Base-by-base conservation (phyloP, 208 protist species). In the Leishmania arabica region DNA sequence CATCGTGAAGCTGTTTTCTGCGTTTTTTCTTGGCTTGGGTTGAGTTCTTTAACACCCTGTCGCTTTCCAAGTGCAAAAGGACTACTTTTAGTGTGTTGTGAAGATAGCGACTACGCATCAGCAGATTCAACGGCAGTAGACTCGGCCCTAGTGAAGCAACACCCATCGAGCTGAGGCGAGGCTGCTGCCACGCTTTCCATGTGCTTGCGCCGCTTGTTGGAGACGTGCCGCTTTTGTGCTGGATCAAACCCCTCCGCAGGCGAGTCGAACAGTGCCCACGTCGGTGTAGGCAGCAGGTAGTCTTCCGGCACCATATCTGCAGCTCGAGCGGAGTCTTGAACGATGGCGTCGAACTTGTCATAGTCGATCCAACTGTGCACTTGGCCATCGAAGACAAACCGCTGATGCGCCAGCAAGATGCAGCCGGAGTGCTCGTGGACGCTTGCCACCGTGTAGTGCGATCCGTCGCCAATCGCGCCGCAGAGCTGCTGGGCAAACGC, bases 401-500 rank as follows among this genome's bases (percentile, higher is more conserved):
- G 82, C n/a, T 81, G 76, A 68, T 95, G 86, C 0, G 92, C 94
- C n/a, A 97, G 90, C 19, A 98, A 84, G 47, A 97, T 86, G 84
- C 94, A 98, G 31, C 93, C 94, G 19, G 93, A 97, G 86, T 98
- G 95, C 80, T 97, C 93, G 83, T 98, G 95, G 40, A 95, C 82
- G 58, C 91, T 94, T 3, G 92, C 94, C n/a, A 97, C 53, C 17
- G 83, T 84, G 84, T 97, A 98, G 56, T 73, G 69, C 78, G 24
- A 88, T 87, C 92, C 91, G 73, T 94, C 86, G 65, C 86, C 85
- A 49, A 96, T 86, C 3, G 80, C 74, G 7, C 83, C 77, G 82
- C 88, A 93, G 47, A 99, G 85, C 74, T 87, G 73, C 69, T 87
- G 47, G 15, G 89, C 90, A 78, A 97, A 98, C 15, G 83, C 37